These are phyloP conservation scores for Phaffomyces thermotolerans DNA, from an alignment of 805 yeast species.

Conservation along the genomic window DNA sequence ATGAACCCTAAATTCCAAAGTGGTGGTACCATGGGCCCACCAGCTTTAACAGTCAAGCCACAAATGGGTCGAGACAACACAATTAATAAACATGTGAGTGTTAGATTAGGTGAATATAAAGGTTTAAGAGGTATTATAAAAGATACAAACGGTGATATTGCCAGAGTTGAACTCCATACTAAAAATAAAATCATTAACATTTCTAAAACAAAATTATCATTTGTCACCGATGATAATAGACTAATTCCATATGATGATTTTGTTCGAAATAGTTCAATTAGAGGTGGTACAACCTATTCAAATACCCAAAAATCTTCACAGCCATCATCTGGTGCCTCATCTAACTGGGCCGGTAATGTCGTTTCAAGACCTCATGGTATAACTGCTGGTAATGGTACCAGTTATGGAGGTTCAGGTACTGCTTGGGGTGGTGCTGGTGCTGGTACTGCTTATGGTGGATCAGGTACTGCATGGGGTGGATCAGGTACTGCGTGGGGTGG, in stretches of 20 bases:
- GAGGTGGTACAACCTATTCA: constrained; percentile 13
- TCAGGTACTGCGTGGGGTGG: constrained; percentile 29
- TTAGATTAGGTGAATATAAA: constrained; percentile 86
- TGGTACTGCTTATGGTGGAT: constrained; percentile 36
- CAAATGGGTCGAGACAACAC: constrained; percentile 76
- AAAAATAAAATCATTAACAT: constrained; percentile 84
- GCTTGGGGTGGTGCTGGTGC: constrained; percentile 39
- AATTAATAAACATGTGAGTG: constrained; percentile 75
- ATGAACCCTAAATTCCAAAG: constrained; percentile 75
- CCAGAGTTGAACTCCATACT: constrained; percentile 90
- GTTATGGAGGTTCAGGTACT: constrained; percentile 25
- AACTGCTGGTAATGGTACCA: constrained; percentile 36
- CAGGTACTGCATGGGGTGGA: constrained; percentile 35
- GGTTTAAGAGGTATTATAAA: constrained; percentile 90
- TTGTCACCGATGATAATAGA: constrained; percentile 59
- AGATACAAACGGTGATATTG: constrained; percentile 87
- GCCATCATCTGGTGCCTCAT: constrained; percentile 22
- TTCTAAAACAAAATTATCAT: constrained; percentile 70
- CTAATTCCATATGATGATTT: constrained; percentile 76
- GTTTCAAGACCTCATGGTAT: constrained; percentile 25
- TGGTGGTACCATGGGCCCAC: constrained; percentile 44
- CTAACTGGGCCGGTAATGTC: constrained; percentile 26
- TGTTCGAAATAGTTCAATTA: constrained; percentile 39
- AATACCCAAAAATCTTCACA: constrained; percentile 6
- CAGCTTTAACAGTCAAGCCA: constrained; percentile 44